phyloP scores from a whole-genome alignment of 441 rosid genomes.

The Aleurites moluccanus region DNA sequence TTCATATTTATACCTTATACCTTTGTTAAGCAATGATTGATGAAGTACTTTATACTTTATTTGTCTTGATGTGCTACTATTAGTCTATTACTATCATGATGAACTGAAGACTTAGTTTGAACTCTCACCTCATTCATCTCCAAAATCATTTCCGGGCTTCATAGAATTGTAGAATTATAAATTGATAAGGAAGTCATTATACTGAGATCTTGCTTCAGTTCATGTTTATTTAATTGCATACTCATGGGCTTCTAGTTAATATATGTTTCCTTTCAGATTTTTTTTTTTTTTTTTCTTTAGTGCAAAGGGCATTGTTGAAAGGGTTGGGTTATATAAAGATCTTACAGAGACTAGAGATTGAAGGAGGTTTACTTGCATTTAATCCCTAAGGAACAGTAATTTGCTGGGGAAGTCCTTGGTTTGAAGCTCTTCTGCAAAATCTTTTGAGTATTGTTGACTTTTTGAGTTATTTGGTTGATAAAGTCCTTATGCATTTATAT shows the following conservation, averaged over 20 bases:
- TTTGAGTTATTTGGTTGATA: neutral
- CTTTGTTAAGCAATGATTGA: neutral
- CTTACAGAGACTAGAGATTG: neutral
- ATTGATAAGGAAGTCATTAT: no score
- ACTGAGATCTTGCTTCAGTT: neutral
- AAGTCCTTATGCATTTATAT: neutral
- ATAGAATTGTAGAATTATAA: no score
- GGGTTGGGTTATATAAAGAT: neutral
- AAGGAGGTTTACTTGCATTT: neutral
- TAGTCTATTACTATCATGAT: neutral
- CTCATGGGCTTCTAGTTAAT: neutral
- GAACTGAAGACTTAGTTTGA: neutral
- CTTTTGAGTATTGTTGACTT: neutral
- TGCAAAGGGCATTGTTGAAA: neutral
- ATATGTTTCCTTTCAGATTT: no score
- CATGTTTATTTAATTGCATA: no score
- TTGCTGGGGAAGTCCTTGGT: neutral
- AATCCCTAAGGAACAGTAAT: neutral
- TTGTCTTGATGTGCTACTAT: neutral
- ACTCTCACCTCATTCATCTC: neutral
- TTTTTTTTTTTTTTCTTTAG: no score
- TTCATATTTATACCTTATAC: neutral
- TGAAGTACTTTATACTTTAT: neutral
- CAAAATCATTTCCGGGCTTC: no score
- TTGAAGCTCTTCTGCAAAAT: neutral